Evolutionary conservation across 805 yeast species (phyloP).

Genomic region (Vanderwaltozyma polyspora): DNA sequence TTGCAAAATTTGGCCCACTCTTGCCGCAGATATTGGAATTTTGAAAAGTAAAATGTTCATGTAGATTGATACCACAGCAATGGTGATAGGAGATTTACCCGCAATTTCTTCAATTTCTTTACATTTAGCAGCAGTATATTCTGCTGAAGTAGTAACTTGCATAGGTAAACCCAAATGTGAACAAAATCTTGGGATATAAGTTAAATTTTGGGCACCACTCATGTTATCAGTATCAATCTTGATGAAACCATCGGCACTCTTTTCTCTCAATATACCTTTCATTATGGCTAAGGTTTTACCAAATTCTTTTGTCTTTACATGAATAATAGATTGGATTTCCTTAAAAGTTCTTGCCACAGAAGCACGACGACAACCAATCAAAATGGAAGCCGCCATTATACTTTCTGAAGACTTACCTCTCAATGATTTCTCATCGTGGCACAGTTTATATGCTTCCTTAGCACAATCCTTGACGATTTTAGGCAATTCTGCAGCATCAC

Average conservation of each 20-base stretch:
- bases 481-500: conserved; percentile 92
- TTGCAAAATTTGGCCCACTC: conserved; percentile 85
- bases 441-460: conserved; percentile 87
- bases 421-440: conserved; percentile 73
- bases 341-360: conserved; percentile 89
- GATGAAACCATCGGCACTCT: conserved; percentile 29
- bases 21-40: conserved; percentile 60
- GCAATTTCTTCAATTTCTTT: conserved; percentile 89
- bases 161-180: conserved; percentile 83
- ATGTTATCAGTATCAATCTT: conserved; percentile 35
- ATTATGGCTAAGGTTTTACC: conserved; percentile 84
- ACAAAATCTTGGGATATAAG: conserved; percentile 89
- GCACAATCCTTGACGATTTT: conserved; percentile 96
- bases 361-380: conserved; percentile 90
- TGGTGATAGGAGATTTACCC: conserved; percentile 93
- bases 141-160: conserved; percentile 85
- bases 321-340: conserved; percentile 90
- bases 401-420: conserved; percentile 88
- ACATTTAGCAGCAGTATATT: conserved; percentile 79
- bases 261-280: conserved; percentile 49
- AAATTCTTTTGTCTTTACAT: conserved; percentile 88
- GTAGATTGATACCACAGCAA: conserved; percentile 94
- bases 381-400: conserved; percentile 92
- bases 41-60: conserved; percentile 87
- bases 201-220: conserved; percentile 82